Conservation (phyloP, 23 red algal species). For the Cyanidioschyzon merolae region DNA sequence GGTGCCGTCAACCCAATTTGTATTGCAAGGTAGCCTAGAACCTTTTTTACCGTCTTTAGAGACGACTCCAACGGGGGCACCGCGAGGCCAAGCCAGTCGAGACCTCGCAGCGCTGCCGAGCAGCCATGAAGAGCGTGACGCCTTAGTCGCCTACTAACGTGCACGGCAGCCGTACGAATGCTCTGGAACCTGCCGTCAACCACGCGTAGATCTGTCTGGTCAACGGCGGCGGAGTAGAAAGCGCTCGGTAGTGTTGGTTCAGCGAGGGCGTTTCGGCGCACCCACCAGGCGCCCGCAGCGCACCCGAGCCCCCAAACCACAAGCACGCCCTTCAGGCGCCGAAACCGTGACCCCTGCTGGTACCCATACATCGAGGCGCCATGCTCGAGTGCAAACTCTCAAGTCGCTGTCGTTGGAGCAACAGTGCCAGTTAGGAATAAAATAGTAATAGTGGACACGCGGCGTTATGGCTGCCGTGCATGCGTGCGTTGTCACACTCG, state of each 20-base stretch:
- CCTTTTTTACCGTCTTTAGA: not conserved
- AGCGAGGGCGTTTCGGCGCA: not conserved
- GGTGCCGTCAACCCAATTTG: not conserved
- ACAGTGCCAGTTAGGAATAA: too few relatives aligned
- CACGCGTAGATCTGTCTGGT: too few relatives aligned
- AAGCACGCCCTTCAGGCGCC: not conserved
- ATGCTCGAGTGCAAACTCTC: too few relatives aligned
- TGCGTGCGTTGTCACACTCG: too few relatives aligned
- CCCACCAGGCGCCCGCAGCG: not conserved
- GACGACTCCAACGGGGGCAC: not conserved
- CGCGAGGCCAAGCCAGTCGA: slow-evolving; percentile 9
- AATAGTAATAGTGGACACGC: too few relatives aligned
- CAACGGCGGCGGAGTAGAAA: not conserved
- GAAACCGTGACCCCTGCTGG: too few relatives aligned
- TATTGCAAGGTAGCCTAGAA: not conserved
- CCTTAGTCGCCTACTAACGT: not conserved
- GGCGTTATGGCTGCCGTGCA: too few relatives aligned
- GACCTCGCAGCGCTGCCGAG: not conserved
- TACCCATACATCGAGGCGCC: too few relatives aligned
- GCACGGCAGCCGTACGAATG: too few relatives aligned
- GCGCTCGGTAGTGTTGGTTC: not conserved
- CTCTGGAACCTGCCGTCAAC: too few relatives aligned
- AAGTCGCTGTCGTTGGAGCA: too few relatives aligned
- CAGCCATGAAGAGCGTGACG: not conserved
- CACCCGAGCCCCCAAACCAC: not conserved